Conservation (phyloP, 768 basidiomycete species). For the Rickenella mellea region DNA sequence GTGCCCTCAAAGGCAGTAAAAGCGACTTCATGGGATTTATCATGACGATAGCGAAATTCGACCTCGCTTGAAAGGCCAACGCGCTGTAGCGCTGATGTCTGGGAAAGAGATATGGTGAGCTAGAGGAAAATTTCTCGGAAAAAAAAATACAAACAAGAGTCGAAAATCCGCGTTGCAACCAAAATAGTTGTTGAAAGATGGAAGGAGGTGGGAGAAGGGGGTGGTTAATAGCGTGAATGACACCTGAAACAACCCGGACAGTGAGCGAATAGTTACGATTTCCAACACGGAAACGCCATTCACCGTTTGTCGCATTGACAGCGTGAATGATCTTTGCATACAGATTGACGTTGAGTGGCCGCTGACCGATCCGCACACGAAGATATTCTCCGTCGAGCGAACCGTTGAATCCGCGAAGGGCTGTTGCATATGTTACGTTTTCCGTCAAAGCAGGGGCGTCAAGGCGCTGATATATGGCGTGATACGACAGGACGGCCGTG, state of each 20-base stretch:
- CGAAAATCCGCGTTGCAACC: constrained; percentile 33
- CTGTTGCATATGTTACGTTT: constrained; percentile 46
- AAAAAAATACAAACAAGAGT: constrained; percentile 30
- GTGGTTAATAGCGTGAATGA: constrained; percentile 44
- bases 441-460: constrained; percentile 30
- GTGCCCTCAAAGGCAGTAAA: constrained; percentile 31
- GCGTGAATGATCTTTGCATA: constrained; percentile 34
- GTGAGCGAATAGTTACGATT: background rate
- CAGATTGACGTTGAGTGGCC: constrained; percentile 35
- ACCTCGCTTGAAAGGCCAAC: constrained; percentile 33
- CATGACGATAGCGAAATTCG: constrained; percentile 31
- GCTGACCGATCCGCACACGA: constrained; percentile 33
- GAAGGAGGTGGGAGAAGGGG: constrained; percentile 49
- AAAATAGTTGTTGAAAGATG: constrained; percentile 37
- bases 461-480: constrained; percentile 36
- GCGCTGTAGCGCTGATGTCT: constrained; percentile 53
- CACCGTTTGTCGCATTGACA: constrained; percentile 43
- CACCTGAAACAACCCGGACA: constrained; percentile 18
- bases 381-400: constrained; percentile 34
- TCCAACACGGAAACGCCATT: constrained; percentile 4
- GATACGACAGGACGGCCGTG: constrained; percentile 45
- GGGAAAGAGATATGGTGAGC: background rate
- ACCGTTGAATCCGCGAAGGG: constrained; percentile 30
- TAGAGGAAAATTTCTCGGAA: background rate
- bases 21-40: constrained; percentile 27